Conservation (phyloP, 495 filamentous ascomycete species). For the Symbiotaphrina buchneri region DNA sequence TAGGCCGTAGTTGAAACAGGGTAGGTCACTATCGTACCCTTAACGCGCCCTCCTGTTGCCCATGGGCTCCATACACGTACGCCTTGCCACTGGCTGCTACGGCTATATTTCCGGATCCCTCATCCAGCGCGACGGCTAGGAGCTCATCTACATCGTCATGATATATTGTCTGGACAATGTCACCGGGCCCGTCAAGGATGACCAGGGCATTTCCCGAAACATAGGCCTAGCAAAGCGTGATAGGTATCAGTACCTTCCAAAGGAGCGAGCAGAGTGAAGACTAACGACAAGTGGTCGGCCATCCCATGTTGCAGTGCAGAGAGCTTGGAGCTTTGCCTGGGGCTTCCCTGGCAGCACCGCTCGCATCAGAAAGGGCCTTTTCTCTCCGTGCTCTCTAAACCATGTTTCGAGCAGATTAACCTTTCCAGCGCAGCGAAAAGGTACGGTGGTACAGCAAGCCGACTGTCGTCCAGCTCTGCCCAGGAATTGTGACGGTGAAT, state of each 20-base stretch:
- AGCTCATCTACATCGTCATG: conserved; percentile 51
- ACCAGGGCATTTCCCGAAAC: conserved; percentile 74
- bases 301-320: conserved; percentile 71
- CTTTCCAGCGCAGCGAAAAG: too few species aligned
- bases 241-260: not conserved
- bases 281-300: conserved; percentile 55
- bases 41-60: conserved; percentile 40
- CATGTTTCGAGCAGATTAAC: too few species aligned
- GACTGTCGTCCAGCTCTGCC: too few species aligned
- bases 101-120: conserved; percentile 69
- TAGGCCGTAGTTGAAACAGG: conserved; percentile 13
- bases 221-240: conserved; percentile 40
- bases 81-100: conserved; percentile 38
- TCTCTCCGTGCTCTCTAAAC: too few species aligned
- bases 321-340: conserved; percentile 70
- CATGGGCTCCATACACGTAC: conserved; percentile 61
- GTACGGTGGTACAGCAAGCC: too few species aligned
- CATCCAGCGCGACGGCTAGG: conserved; percentile 55
- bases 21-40: conserved; percentile 23
- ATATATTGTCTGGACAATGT: conserved; percentile 78
- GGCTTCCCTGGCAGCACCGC: conserved; percentile 80
- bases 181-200: conserved; percentile 51
- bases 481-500: too few species aligned
- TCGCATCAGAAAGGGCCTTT: conserved; percentile 39
- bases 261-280: not conserved